Conservation (phyloP, 306 rosid species). For the Vachellia pachyceras region DNA sequence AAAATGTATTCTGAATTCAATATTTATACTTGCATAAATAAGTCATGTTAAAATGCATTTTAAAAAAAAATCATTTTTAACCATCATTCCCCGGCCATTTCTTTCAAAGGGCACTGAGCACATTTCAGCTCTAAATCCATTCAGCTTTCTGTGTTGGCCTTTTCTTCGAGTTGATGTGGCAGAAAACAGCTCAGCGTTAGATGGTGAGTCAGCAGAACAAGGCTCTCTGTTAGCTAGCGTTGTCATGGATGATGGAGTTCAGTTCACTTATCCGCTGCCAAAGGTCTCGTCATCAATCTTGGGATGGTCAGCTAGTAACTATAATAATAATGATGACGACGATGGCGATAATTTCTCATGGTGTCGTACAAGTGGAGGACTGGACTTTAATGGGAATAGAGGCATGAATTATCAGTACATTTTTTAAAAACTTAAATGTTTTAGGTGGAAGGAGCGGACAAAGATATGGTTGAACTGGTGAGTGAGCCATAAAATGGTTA, state of each 20-base stretch:
- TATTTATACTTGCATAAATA: too few species aligned
- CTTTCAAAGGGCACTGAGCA: too few species aligned
- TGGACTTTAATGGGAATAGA: not conserved
- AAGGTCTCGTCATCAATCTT: constrained; percentile 18
- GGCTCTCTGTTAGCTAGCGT: not conserved
- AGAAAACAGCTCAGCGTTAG: not conserved
- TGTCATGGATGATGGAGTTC: not conserved
- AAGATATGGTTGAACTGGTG: constrained; percentile 47
- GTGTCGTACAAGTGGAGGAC: constrained; percentile 1
- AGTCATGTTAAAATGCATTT: too few species aligned
- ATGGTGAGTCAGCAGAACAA: constrained; percentile 6
- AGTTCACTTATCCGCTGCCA: not conserved
- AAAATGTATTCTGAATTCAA: too few species aligned
- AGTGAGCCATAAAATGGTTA: constrained; percentile 47
- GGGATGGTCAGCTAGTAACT: not conserved
- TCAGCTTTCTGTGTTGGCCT: constrained; percentile 26
- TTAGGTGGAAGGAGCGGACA: constrained; percentile 45
- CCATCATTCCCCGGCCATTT: too few species aligned
- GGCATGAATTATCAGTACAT: not conserved
- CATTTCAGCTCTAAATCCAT: constrained; percentile 23
- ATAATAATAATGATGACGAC: not conserved
- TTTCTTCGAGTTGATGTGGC: not conserved
- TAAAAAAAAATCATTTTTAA: too few species aligned
- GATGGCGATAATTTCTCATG: not conserved
- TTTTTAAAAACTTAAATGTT: constrained; percentile 8